These are phyloP conservation scores for Kluyveromyces aestuarii DNA, from an alignment of 805 yeast species.

Conservation along the genomic window DNA sequence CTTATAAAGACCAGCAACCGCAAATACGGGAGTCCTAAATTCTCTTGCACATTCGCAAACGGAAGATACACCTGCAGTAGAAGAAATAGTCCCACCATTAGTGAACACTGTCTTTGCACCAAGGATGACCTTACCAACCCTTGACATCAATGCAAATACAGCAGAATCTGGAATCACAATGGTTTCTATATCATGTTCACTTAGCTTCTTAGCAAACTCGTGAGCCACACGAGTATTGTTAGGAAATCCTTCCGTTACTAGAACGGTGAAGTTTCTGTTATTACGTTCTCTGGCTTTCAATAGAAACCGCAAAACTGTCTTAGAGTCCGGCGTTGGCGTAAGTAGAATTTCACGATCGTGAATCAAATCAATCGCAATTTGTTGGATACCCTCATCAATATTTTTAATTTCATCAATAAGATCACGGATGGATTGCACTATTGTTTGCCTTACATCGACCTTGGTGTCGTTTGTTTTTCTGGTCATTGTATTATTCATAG, in stretches of 20 bases:
- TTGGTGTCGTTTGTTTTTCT: constrained; percentile 20
- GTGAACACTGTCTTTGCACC: constrained; percentile 92
- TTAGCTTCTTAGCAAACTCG: constrained; percentile 65
- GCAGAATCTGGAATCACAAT: constrained; percentile 89
- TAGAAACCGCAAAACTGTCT: constrained; percentile 79
- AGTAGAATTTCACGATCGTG: constrained; percentile 78
- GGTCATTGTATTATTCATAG: constrained; percentile 15
- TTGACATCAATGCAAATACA: constrained; percentile 90
- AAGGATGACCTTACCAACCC: constrained; percentile 91
- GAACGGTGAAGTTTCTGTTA: constrained; percentile 84
- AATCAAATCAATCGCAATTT: constrained; percentile 84
- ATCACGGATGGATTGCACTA: constrained; percentile 88
- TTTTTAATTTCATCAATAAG: constrained; percentile 84
- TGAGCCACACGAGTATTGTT: constrained; percentile 75
- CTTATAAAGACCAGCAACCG: constrained; percentile 89
- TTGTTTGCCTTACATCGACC: constrained; percentile 68
- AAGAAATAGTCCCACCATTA: constrained; percentile 88
- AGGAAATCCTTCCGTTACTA: constrained; percentile 88
- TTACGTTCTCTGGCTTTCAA: constrained; percentile 63
- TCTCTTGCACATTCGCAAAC: constrained; percentile 95
- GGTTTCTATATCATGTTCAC: constrained; percentile 81
- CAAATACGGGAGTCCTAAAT: constrained; percentile 91
- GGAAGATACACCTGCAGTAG: constrained; percentile 82
- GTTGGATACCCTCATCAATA: constrained; percentile 83
- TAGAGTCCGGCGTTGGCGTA: constrained; percentile 92